These are phyloP conservation scores for Allomyces macrogynus DNA, from an alignment of 192 early-diverging fungal genomes.

Conservation along the genomic window DNA sequence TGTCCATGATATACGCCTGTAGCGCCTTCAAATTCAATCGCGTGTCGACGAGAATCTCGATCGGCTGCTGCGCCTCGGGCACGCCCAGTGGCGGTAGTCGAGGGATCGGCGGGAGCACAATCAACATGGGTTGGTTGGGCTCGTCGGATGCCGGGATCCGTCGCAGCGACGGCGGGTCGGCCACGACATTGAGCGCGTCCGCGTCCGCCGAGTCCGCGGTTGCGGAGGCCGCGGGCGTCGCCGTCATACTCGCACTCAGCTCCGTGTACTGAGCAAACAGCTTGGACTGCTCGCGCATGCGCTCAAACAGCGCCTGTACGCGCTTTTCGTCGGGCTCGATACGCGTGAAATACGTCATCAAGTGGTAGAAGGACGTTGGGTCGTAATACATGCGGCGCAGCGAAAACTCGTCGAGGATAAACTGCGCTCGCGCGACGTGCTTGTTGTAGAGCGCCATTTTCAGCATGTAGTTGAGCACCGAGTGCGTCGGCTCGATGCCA, in stretches of 20 bases:
- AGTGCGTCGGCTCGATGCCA: neutral
- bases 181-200: too few relatives aligned
- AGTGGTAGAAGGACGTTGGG: neutral
- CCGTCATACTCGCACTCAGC: neutral
- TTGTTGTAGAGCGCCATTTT: neutral
- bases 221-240: neutral
- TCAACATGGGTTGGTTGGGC: neutral
- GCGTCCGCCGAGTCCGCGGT: too few relatives aligned
- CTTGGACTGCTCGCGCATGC: neutral
- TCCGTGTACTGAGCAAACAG: neutral
- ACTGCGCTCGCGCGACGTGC: neutral
- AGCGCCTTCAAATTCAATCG: neutral
- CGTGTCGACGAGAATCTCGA: neutral
- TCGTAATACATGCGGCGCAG: neutral
- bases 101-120: neutral
- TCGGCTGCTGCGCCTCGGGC: neutral
- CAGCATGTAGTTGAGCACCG: neutral
- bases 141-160: neutral
- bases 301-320: neutral
- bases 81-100: neutral
- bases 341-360: neutral
- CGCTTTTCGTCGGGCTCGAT: neutral
- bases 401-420: neutral
- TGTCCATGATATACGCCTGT: neutral
- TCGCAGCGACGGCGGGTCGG: too few relatives aligned